A percentile compares a stretch with the other conserved stretches of the same genome.
Evolutionary conservation across 768 basidiomycete species (phyloP).

Genomic region (Mycena vitilis): DNA sequence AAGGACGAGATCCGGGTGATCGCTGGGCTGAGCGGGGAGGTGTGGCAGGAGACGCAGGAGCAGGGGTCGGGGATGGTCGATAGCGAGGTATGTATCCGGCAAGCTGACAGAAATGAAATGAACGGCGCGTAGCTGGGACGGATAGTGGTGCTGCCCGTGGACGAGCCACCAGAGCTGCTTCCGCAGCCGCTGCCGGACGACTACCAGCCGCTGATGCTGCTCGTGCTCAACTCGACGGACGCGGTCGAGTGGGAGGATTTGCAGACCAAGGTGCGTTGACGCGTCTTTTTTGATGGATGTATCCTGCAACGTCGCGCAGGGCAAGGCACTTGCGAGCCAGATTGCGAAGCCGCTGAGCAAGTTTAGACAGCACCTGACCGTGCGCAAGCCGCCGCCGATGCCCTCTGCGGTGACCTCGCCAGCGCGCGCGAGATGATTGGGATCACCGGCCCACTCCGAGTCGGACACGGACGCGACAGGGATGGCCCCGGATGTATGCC

Average conservation of each 20-base stretch:
- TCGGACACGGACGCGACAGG: no score
- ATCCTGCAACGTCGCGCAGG: conserved; percentile 45
- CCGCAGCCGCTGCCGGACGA: conserved; percentile 44
- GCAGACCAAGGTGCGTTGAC: conserved; percentile 62
- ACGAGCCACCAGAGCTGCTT: conserved; percentile 47
- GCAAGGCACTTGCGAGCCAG: conserved; percentile 54
- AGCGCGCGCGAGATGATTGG: conserved; percentile 40
- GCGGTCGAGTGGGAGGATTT: conserved; percentile 76
- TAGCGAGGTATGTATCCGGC: conserved; percentile 67
- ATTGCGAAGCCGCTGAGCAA: conserved; percentile 58
- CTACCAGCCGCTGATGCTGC: conserved; percentile 70
- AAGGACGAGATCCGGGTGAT: conserved; percentile 83
- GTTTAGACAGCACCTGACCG: conserved; percentile 53
- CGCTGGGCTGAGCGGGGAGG: conserved; percentile 77
- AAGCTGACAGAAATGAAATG: no score
- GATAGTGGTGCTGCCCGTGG: conserved; percentile 74
- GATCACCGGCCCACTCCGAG: no score
- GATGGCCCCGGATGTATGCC: no score
- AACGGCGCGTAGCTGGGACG: conserved; percentile 66
- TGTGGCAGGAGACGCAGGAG: conserved; percentile 81
- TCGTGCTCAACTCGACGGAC: conserved; percentile 73
- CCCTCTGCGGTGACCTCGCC: conserved; percentile 49
- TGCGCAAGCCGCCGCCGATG: conserved; percentile 43
- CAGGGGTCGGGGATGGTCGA: conserved; percentile 79
- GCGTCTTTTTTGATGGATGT: conserved; percentile 18